phyloP scores from a whole-genome alignment of 75 land plant species.

The Pinus tabuliformis region DNA sequence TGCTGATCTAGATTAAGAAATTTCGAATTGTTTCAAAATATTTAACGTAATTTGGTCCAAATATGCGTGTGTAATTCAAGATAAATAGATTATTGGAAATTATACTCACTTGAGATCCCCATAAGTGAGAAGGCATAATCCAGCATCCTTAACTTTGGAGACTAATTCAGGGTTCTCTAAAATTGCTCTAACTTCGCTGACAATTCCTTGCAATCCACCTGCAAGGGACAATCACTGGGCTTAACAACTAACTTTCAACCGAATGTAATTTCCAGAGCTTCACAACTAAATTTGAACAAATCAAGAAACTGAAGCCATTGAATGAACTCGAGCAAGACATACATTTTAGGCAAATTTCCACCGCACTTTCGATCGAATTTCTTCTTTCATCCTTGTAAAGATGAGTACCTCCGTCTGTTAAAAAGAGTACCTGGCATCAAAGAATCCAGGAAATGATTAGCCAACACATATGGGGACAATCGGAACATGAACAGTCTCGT shows the following conservation, averaged over 20 bases:
- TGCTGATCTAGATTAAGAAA: too few species aligned
- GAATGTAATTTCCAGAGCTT: too few species aligned
- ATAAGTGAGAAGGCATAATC: constrained; percentile 66
- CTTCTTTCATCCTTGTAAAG: constrained; percentile 57
- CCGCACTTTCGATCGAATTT: constrained; percentile 78
- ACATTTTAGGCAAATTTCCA: constrained; percentile 53
- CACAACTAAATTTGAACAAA: too few species aligned
- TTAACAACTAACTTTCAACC: too few species aligned
- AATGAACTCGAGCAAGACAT: constrained; percentile 1
- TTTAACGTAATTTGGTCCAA: too few species aligned
- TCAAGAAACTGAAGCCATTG: not conserved
- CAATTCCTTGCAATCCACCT: constrained; percentile 78
- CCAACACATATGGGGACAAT: not conserved
- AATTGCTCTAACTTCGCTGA: constrained; percentile 75
- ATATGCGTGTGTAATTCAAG: too few species aligned
- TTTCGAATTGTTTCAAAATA: too few species aligned
- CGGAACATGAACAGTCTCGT: not conserved
- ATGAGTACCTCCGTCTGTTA: constrained; percentile 75
- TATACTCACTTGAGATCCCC: constrained; percentile 78
- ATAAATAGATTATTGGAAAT: too few species aligned
- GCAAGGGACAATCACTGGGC: constrained; percentile 8
- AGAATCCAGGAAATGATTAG: not conserved
- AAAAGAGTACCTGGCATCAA: constrained; percentile 67
- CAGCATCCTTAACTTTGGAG: constrained; percentile 48
- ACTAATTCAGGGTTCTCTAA: constrained; percentile 55